Evolutionary conservation across 2,329 filamentous ascomycete species (phyloP).

Genomic region (Verticillium longisporum): DNA sequence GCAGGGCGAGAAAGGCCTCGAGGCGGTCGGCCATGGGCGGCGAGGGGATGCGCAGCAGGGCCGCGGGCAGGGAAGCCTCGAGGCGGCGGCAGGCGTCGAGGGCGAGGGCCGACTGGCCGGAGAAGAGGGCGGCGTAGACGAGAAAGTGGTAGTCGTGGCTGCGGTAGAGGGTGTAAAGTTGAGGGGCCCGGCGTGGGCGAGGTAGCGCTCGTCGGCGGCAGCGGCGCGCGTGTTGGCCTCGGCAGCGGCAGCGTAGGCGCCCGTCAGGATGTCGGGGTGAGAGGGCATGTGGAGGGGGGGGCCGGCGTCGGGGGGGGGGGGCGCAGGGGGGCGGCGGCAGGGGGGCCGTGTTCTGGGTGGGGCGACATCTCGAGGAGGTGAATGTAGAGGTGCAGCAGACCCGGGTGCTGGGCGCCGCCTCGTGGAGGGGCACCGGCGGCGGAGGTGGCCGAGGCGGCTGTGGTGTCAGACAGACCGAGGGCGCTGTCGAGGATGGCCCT

Average conservation of each 20-base stretch:
- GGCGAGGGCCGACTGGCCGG: constrained; percentile 56
- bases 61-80: constrained; percentile 56
- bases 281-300: constrained; percentile 73
- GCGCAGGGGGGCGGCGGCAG: constrained; percentile 55
- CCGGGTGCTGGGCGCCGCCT: constrained; percentile 47
- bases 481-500: constrained; percentile 33
- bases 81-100: constrained; percentile 53
- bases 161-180: constrained; percentile 73
- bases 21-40: constrained; percentile 77
- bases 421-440: no score
- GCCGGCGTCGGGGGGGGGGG: constrained; percentile 60
- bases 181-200: constrained; percentile 48
- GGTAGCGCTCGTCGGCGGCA: constrained; percentile 59
- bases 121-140: constrained; percentile 73
- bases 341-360: constrained; percentile 55
- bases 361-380: constrained; percentile 74
- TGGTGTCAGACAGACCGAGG: constrained; percentile 30
- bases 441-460: constrained; percentile 21
- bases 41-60: constrained; percentile 54
- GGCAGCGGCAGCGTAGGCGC: constrained; percentile 63
- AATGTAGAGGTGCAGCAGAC: constrained; percentile 68
- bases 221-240: constrained; percentile 61
- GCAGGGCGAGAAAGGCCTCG: constrained; percentile 62
- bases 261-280: constrained; percentile 67
- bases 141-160: constrained; percentile 69